Evolutionary conservation across 148 eudicot species (phyloP), one percentile per base, ranked within the genome.

Genomic region (Amaranthus palmeri): DNA sequence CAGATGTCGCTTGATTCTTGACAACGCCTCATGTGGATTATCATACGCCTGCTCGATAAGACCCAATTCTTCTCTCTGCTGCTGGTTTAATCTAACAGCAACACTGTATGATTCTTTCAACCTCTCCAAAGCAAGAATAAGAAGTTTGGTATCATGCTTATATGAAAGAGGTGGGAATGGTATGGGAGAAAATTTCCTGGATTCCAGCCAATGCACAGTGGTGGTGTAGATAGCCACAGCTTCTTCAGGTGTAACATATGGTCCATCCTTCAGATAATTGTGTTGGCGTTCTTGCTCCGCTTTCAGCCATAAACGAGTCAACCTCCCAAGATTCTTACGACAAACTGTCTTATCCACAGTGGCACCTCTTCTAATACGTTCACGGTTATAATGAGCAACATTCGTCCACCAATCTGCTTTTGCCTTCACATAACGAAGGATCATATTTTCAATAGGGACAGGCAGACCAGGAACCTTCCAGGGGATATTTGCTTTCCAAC

Each of bases 381-480:
- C 99, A 74, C 99, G 97, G 58, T 95, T 95, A 60, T 95, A 95
- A 62, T 92, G 99, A 61, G 99, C 99, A 76, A 95, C 99, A 86
- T 95, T 95, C 41, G 99, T 95, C 99, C 99, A 95, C 99, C 99
- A 95, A 79, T 95, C 99, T 71, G 99, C 99, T 83, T 95, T 95
- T 49, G 99, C 90, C 81, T 95, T 95, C 54, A 95, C 99, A 88
- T 96, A 96, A 47, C 99, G 99, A 72, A 96, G 92, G 82, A 96
- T 96, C 99, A 96, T 96, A 79, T 92, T 96, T 81, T 96, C 99
- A 74, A 96, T 92, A 3, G 99, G 99, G 60, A 92, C 97, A 8
- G 99, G 99, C 74, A 96, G 73, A 57, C 99, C 99, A 53, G 99
- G 99, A 58, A 96, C 98, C 90, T 96, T 96, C 99, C 99, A 95